A percentile compares a stretch with the other conserved stretches of the same genome.
phyloP scores from a whole-genome alignment of 2,329 filamentous ascomycete genomes.

The Saccharata proteae region DNA sequence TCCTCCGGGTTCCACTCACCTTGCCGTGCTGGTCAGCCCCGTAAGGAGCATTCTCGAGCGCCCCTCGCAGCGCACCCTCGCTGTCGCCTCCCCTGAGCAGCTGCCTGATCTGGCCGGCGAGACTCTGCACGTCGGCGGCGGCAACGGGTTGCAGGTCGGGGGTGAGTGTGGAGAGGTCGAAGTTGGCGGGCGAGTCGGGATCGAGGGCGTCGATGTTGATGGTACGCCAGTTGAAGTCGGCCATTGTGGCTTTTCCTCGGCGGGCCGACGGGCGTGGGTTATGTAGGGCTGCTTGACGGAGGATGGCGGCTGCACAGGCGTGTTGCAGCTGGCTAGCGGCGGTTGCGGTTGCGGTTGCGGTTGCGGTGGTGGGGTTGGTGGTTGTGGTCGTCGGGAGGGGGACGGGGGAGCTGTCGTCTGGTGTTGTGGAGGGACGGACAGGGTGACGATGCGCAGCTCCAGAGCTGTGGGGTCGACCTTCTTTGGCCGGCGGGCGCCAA shows the following conservation, averaged over 20 bases:
- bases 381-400: conserved; percentile 3
- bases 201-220: conserved; percentile 90
- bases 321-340: neutral
- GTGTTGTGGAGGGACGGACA: conserved; percentile 6
- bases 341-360: neutral
- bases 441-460: conserved; percentile 6
- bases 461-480: conserved; percentile 7
- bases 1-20: conserved; percentile 25
- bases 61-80: conserved; percentile 74
- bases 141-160: conserved; percentile 63
- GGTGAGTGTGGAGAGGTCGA: conserved; percentile 73
- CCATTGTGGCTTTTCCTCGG: conserved; percentile 24
- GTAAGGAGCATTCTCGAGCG: conserved; percentile 74
- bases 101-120: conserved; percentile 75
- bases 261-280: neutral
- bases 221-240: conserved; percentile 58
- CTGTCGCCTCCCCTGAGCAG: conserved; percentile 75
- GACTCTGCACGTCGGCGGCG: conserved; percentile 65
- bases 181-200: conserved; percentile 83
- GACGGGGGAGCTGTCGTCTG: conserved; percentile 2
- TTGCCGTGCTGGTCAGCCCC: conserved; percentile 42
- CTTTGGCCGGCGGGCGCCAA: conserved; percentile 3
- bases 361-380: conserved; percentile 1
- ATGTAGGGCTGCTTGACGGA: neutral
- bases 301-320: neutral